phyloP scores from a whole-genome alignment of 1,284 basidiomycete species.

The Stygiomarasmius scandens region DNA sequence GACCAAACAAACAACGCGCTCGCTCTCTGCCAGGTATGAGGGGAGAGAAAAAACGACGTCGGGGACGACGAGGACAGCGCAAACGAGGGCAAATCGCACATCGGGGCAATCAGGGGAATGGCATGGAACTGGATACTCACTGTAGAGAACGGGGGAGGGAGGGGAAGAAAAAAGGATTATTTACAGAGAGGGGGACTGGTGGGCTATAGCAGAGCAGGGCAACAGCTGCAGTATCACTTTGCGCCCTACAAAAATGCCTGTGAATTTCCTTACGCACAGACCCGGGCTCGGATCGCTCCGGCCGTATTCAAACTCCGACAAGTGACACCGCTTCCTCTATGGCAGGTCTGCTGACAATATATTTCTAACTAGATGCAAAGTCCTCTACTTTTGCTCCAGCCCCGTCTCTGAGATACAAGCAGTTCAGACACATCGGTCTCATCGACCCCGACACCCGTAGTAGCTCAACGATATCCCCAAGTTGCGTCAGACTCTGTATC shows the following conservation, averaged over 20 bases:
- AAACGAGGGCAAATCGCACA: neutral
- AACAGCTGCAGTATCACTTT: neutral
- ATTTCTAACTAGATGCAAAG: conserved; percentile 13
- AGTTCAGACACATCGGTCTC: conserved; percentile 23
- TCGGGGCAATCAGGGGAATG: conserved; percentile 1
- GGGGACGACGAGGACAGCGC: conserved; percentile 22
- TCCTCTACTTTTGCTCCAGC: conserved; percentile 15
- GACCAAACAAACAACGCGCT: conserved; percentile 31
- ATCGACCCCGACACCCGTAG: conserved; percentile 18
- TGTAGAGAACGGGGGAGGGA: conserved; percentile 8
- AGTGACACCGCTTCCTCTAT: neutral
- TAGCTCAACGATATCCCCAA: conserved; percentile 18
- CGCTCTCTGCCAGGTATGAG: conserved; percentile 3
- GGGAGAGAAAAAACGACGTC: conserved; percentile 3
- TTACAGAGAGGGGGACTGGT: conserved; percentile 11
- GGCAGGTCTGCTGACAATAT: neutral
- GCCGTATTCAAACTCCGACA: conserved; percentile 11
- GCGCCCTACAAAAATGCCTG: neutral
- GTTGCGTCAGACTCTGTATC: conserved; percentile 11
- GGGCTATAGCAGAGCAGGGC: conserved; percentile 12
- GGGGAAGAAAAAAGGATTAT: conserved; percentile 6
- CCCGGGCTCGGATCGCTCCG: neutral
- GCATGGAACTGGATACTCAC: conserved; percentile 14
- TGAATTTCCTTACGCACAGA: neutral
- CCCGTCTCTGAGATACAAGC: conserved; percentile 13